A percentile compares a stretch with the other conserved stretches of the same genome.
phyloP scores from a whole-genome alignment of 1,284 basidiomycete species.

The Ganoderma meredithae region DNA sequence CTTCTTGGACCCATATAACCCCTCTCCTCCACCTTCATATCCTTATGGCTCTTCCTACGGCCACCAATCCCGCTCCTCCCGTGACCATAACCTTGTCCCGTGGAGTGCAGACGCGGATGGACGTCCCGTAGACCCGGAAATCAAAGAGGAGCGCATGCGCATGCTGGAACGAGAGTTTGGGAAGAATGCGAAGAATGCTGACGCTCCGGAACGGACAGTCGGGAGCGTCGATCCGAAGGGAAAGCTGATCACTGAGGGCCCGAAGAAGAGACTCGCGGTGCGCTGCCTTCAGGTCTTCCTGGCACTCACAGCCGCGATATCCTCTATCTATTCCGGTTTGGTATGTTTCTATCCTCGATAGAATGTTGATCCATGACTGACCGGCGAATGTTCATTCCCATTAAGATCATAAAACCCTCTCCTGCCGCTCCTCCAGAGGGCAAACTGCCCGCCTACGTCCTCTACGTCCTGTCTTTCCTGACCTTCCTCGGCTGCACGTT shows the following conservation, averaged over 20 bases:
- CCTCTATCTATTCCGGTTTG: slow-evolving; percentile 68
- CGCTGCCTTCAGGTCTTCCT: slow-evolving; percentile 59
- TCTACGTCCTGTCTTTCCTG: slow-evolving; percentile 64
- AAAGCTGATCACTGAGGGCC: slow-evolving; percentile 64
- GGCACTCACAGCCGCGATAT: slow-evolving; percentile 57
- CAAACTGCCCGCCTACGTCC: slow-evolving; percentile 59
- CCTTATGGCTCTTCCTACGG: slow-evolving; percentile 33
- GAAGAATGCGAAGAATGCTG: slow-evolving; percentile 40
- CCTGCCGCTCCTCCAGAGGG: slow-evolving; percentile 62
- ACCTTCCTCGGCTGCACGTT: slow-evolving; percentile 60
- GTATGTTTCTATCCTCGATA: slow-evolving; percentile 47
- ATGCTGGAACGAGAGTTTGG: slow-evolving; percentile 74
- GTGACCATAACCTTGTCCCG: slow-evolving; percentile 36
- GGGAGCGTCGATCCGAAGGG: slow-evolving; percentile 67
- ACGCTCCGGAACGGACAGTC: slow-evolving; percentile 53
- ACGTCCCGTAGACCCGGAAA: slow-evolving; percentile 50
- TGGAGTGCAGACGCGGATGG: slow-evolving; percentile 36
- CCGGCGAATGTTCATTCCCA: slow-evolving; percentile 3
- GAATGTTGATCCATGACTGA: not conserved
- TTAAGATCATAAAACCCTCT: slow-evolving; percentile 63
- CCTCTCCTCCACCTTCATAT: slow-evolving; percentile 41
- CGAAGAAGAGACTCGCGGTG: slow-evolving; percentile 60
- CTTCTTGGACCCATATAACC: slow-evolving; percentile 40
- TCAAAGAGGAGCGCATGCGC: slow-evolving; percentile 71
- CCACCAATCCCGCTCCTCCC: slow-evolving; percentile 34